These are phyloP conservation scores for Diaporthe vaccinii DNA, from an alignment of 2,329 filamentous ascomycete species.

Conservation along the genomic window DNA sequence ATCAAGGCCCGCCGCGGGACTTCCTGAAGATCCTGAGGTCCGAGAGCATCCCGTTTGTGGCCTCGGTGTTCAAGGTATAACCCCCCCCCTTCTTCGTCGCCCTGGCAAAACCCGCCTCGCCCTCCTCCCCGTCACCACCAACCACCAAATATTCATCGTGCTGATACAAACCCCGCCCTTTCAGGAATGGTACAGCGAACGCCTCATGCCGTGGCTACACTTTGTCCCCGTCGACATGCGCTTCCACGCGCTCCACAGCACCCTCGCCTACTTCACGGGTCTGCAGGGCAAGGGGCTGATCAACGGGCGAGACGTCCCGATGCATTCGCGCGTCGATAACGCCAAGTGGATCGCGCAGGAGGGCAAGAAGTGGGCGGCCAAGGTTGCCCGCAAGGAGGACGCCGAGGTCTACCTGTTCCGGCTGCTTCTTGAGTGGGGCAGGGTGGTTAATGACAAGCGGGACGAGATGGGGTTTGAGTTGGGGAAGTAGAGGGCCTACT, in stretches of 20 bases:
- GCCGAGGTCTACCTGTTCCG: slow-evolving; percentile 87
- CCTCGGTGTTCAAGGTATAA: slow-evolving; percentile 74
- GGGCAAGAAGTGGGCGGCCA: slow-evolving; percentile 74
- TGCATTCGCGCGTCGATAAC: slow-evolving; percentile 65
- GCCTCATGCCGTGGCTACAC: slow-evolving; percentile 82
- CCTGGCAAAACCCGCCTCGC: too few species aligned
- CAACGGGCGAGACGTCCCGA: slow-evolving; percentile 60
- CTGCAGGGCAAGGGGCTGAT: slow-evolving; percentile 59
- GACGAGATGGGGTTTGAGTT: slow-evolving; percentile 58
- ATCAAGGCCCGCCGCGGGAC: slow-evolving; percentile 71
- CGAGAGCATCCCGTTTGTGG: slow-evolving; percentile 76
- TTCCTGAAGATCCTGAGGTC: slow-evolving; percentile 77
- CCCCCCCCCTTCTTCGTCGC: neutral
- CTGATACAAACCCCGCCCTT: neutral
- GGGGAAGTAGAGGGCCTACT: neutral
- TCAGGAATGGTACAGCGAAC: slow-evolving; percentile 80
- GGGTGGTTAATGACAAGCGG: slow-evolving; percentile 74
- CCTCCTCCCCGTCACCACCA: too few species aligned
- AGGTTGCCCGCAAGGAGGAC: slow-evolving; percentile 77
- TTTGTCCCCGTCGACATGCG: slow-evolving; percentile 84
- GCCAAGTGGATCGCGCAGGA: slow-evolving; percentile 75
- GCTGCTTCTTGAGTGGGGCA: slow-evolving; percentile 81
- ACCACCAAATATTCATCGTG: too few species aligned
- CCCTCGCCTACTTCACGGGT: slow-evolving; percentile 80
- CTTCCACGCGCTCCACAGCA: slow-evolving; percentile 80